Evolutionary conservation across 139 green algal species (phyloP), one percentile per base, ranked within the genome.

Genomic region (Chlorella ohadii): DNA sequence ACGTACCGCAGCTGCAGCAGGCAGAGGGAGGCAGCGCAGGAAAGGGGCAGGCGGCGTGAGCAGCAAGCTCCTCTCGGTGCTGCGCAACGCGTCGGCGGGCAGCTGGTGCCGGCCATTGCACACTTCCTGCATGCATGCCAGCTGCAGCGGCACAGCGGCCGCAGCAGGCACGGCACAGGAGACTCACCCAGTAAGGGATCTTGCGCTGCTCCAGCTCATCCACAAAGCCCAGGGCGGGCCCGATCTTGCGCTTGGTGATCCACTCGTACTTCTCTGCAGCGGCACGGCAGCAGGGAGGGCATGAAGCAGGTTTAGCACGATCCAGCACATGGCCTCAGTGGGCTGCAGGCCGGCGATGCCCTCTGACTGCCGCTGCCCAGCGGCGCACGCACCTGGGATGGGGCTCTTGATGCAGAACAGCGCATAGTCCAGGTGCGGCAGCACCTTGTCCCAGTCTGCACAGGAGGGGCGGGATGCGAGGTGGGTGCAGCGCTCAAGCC

Each of bases 341-440:
- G 7, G 28, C 28, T 31, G 27, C 27, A 68, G 4, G 63, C 63
- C 1, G 59, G 59, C 22, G 27, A 23, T 0, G 36, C 56, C 25
- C 28, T 20, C 64, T 2, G 11, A 36, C 34, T 1, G 38, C 68
- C 2, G 38, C 68, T 5, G 47, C 68, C 68, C 9, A 20, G 38
- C 22, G 1, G 20, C 22, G 11, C 25, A 16, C 70, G 9, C 72
- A 78, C 72, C 72, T 19, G 61, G 61, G 78, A 75, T 84, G 41
- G 78, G 78, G 63, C 64, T 76, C 74, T 96, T 96, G 83, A 94
- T 90, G 87, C 92, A 96, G 36, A 94, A 91, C 38, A 96, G 86
- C 39, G 90, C 92, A 63, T 92, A 81, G 78, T 96, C 92, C 2
- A 89, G 90, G 88, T 94, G 90, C 3, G 91, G 91, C 55, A 96